Conservation (phyloP, 2,329 filamentous ascomycete genomes). For the Colletotrichum lini region DNA sequence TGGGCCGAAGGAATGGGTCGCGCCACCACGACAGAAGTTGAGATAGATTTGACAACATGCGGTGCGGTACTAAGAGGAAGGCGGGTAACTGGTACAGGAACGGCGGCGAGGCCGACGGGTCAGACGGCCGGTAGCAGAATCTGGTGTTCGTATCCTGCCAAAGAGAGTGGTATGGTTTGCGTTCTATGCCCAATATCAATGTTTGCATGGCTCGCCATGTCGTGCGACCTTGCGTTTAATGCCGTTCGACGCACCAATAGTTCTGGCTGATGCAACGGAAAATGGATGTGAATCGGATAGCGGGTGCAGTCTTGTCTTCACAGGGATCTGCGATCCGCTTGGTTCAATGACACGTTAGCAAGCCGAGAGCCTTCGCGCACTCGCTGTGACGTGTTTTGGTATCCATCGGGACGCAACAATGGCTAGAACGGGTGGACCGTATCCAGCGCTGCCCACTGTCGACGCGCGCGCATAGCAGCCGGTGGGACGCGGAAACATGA, state of each 20-base stretch:
- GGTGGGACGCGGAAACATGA: not conserved
- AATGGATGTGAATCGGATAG: not conserved
- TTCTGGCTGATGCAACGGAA: constrained; percentile 1
- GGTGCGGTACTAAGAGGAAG: not conserved
- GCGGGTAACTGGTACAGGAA: not conserved
- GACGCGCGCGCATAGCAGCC: not conserved
- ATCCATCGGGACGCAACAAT: not conserved
- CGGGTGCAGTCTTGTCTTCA: not conserved
- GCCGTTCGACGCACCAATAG: constrained; percentile 2
- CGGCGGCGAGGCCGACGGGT: not conserved
- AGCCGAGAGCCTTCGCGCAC: not conserved
- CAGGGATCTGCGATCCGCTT: not conserved
- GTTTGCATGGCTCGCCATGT: constrained; percentile 5
- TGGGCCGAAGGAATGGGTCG: constrained; percentile 44
- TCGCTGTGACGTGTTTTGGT: not conserved
- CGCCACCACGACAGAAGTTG: constrained; percentile 18
- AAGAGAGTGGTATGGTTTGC: not conserved
- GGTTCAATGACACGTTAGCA: not conserved
- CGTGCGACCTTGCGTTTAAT: constrained; percentile 26
- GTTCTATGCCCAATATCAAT: constrained; percentile 9
- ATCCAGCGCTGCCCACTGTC: not conserved
- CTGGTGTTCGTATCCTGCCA: constrained; percentile 26
- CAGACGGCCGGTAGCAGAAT: constrained; percentile 36
- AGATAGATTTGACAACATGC: constrained; percentile 32
- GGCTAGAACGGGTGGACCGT: not conserved